Evolutionary conservation across 2,329 filamentous ascomycete species (phyloP), one percentile per base, ranked within the genome.

Genomic region (Claviceps africana): DNA sequence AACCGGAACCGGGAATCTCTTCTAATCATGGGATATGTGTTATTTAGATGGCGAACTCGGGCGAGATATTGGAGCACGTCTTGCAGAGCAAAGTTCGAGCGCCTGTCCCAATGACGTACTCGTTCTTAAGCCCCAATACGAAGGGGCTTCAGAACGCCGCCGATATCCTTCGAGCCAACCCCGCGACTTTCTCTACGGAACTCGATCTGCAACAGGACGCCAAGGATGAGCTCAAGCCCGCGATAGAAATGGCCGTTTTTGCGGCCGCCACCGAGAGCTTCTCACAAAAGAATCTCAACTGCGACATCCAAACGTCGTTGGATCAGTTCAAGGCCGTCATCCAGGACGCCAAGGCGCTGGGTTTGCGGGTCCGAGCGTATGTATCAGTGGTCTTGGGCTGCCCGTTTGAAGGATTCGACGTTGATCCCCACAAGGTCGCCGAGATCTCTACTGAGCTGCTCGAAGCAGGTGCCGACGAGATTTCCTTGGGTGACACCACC

Each of bases 381-480:
- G 82, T 95, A 59, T 90, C 83, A 1, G 85, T 88, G 13, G 86
- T 88, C 0, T 73, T 94, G 6, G 86, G 85, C 1, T 94, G 88
- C 57, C 88, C 88, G 0, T 93, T 85, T 56, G 81, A 83, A 58
- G 82, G 82, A 3, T 74, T 75, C 63, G 77, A 82, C 51, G 81
- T 84, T 3, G 72, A 82, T 58, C 81, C 81, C 33, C 74, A 77
- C 61, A 73, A 70, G 56, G 82, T 86, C 0, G 81, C 81, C 0
- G 77, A 84, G 58, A 79, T 86, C 45, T 83, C 85, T 0, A 77
- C 73, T 55, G 81, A 73, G 61, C 70, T 95, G 48, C 74, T 95
- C 1, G 86, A 90, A 62, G 86, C 91, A 74, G 90, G 90, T 19
- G 90, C 88, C 21, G 88, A 95, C 62, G 88, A 95, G 72, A 89